Evolutionary conservation across 2,329 filamentous ascomycete genomes (phyloP), one percentile per base, ranked within the genome.

Genomic region (Nemania abortiva): DNA sequence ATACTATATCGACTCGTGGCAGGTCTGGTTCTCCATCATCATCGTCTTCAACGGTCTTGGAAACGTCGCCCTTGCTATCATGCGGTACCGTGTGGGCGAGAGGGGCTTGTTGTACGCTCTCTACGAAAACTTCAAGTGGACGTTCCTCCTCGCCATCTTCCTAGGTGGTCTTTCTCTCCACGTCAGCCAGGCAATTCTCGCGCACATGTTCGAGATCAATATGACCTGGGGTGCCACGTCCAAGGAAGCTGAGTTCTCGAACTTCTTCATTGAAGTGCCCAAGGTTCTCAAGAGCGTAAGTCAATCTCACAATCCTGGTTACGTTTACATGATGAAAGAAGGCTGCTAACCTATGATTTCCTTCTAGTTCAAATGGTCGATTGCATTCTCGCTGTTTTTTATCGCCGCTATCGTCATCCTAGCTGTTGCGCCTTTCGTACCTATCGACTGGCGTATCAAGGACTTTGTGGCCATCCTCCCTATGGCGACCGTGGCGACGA

Each of bases 151-250:
- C 56, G 91, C 90, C 70, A 90, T 96, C 79, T 97, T 96, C 85
- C 85, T 97, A 20, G 93, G 93, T 61, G 93, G 93, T 47, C 85
- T 96, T 58, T 92, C 90, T 0, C 86, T 97, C 42, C 93, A 97
- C 81, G 88, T 97, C 57, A 92, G 89, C 34, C 91, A 95, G 79
- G 93, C 93, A 1, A 84, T 97, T 39, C 81, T 96, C 54, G 87
- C 90, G 4, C 94, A 97, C 83, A 93, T 96, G 88, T 92, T 96
- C 78, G 89, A 92, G 82, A 89, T 95, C 77, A 87, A 96, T 81
- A 95, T 96, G 91, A 89, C 88, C 2, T 96, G 93, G 93, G 93
- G 93, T 59, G 90, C 93, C 1, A 97, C 94, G 0, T 88, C 90
- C 49, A 97, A 97, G 82, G 94, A 97, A 82, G 88, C 89, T 58